A percentile compares a stretch with the other conserved stretches of the same genome.
phyloP scores from a whole-genome alignment of 148 eudicot species.

The Rhododendron kiyosumense region DNA sequence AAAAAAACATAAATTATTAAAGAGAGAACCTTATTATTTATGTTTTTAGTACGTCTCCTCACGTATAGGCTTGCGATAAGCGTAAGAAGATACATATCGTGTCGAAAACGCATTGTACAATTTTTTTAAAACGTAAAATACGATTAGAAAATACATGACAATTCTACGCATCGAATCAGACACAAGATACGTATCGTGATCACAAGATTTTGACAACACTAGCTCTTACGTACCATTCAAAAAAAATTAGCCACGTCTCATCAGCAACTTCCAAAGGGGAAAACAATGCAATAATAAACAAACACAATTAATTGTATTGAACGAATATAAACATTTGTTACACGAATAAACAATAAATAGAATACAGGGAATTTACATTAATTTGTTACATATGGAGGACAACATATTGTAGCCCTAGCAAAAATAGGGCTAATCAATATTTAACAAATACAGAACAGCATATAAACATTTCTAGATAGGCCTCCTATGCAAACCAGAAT shows the following conservation, averaged over 20 bases:
- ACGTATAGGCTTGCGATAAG: not conserved
- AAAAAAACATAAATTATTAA: too few species aligned
- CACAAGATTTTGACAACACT: not conserved
- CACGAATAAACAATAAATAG: slow-evolving; percentile 3
- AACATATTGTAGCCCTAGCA: not conserved
- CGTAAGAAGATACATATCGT: not conserved
- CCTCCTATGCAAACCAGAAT: not conserved
- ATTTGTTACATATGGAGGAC: not conserved
- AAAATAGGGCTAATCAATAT: not conserved
- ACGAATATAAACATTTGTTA: not conserved
- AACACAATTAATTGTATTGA: not conserved
- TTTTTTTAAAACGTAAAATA: not conserved
- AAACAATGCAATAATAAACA: not conserved
- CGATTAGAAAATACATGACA: not conserved
- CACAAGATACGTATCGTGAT: not conserved
- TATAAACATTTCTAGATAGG: not conserved
- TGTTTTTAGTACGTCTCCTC: not conserved
- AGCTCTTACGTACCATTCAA: not conserved
- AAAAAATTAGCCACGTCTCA: not conserved
- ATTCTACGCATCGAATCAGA: not conserved
- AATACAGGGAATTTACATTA: not conserved
- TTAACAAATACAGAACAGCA: not conserved
- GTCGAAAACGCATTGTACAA: not conserved
- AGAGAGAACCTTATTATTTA: not conserved
- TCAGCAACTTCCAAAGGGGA: not conserved